These are phyloP conservation scores for Tagetes patula DNA, from an alignment of 129 eudicot genomes.

Conservation along the genomic window DNA sequence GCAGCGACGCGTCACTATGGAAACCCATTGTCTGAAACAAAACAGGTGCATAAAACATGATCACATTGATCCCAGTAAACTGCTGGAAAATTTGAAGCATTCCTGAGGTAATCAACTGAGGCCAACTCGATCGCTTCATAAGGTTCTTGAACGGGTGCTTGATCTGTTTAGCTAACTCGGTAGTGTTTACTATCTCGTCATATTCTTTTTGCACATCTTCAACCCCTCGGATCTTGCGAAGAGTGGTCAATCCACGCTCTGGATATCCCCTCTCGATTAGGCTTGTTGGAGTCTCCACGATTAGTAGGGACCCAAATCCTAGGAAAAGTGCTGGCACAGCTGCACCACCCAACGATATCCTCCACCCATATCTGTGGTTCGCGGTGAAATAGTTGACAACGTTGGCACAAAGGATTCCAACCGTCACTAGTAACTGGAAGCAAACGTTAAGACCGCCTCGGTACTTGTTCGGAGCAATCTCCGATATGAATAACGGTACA, in stretches of 20 bases:
- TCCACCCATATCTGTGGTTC: slow-evolving; percentile 50
- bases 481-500: slow-evolving; percentile 68
- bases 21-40: slow-evolving; percentile 76
- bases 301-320: slow-evolving; percentile 48
- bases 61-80: slow-evolving; percentile 70
- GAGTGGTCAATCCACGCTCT: slow-evolving; percentile 37
- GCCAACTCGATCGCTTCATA: slow-evolving; percentile 40
- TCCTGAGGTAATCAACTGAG: slow-evolving; percentile 43
- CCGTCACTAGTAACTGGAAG: slow-evolving; percentile 59
- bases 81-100: slow-evolving; percentile 61
- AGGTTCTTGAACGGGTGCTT: slow-evolving; percentile 55
- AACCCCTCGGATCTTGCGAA: slow-evolving; percentile 49
- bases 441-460: slow-evolving; percentile 58
- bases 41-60: slow-evolving; percentile 74
- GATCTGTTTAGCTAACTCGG: slow-evolving; percentile 41
- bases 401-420: slow-evolving; percentile 56
- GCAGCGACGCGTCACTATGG: slow-evolving; percentile 42
- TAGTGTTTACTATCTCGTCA: slow-evolving; percentile 40
- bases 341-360: slow-evolving; percentile 65
- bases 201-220: slow-evolving; percentile 53
- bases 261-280: slow-evolving; percentile 46
- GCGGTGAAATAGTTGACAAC: slow-evolving; percentile 50
- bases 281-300: slow-evolving; percentile 65
- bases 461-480: slow-evolving; percentile 60
- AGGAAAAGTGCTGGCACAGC: slow-evolving; percentile 60